These are phyloP conservation scores for Neophaeococcomyces aloes DNA, from an alignment of 2,329 filamentous ascomycete species.

Conservation along the genomic window DNA sequence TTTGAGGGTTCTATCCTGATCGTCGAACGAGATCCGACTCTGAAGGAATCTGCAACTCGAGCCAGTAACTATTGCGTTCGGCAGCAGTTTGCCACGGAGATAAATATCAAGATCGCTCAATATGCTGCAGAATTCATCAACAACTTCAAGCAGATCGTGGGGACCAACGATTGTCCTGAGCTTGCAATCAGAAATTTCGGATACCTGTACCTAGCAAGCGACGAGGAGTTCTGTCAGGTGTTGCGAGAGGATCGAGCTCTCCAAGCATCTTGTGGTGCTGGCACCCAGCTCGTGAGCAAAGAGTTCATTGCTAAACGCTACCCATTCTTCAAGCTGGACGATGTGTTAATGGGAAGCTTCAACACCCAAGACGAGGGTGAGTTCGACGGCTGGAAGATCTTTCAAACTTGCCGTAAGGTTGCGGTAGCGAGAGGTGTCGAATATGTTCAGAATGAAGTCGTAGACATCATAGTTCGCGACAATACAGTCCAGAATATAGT, in stretches of 20 bases:
- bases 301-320: constrained; percentile 6
- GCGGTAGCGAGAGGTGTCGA: constrained; percentile 5
- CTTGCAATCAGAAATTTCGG: background rate
- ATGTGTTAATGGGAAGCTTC: constrained; percentile 12
- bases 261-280: background rate
- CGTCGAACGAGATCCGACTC: constrained; percentile 14
- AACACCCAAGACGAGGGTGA: constrained; percentile 14
- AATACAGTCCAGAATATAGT: background rate
- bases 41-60: constrained; percentile 14
- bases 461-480: background rate
- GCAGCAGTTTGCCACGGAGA: constrained; percentile 18
- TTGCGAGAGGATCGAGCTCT: background rate
- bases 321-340: constrained; percentile 11
- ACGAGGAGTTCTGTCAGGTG: constrained; percentile 5
- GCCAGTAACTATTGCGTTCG: constrained; percentile 19
- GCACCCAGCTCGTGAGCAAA: background rate
- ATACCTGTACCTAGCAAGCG: constrained; percentile 4
- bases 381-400: constrained; percentile 14
- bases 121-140: constrained; percentile 16
- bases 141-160: background rate
- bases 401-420: constrained; percentile 10
- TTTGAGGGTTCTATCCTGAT: constrained; percentile 14
- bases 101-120: constrained; percentile 17
- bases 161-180: background rate
- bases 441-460: background rate